Evolutionary conservation across 257 asterid species (phyloP).

Genomic region (Solanum ossicruentum): DNA sequence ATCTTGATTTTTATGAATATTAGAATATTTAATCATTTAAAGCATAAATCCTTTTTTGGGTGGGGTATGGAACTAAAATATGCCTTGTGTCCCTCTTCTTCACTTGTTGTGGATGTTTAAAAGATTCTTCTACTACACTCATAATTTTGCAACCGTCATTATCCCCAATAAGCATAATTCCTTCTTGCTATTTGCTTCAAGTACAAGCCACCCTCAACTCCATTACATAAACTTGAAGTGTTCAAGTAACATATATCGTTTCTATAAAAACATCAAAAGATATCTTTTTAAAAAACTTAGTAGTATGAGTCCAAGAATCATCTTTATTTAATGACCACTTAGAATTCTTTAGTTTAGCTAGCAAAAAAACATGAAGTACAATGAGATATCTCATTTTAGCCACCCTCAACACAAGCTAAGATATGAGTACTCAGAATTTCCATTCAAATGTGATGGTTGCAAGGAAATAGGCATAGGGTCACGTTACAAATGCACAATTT

Average conservation of each 20-base stretch:
- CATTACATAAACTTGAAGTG: background rate
- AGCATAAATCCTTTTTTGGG: conserved; percentile 17
- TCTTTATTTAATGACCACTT: background rate
- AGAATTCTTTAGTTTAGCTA: background rate
- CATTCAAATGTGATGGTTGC: conserved; percentile 97
- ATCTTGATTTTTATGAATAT: background rate
- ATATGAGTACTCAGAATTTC: conserved; percentile 52
- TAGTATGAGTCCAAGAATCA: background rate
- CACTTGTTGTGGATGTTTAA: conserved; percentile 1
- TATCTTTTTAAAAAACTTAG: background rate
- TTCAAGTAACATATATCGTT: background rate
- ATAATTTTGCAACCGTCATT: conserved; percentile 6
- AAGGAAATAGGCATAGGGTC: conserved; percentile 91
- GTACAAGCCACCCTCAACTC: conserved; percentile 31
- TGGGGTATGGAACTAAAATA: conserved; percentile 14
- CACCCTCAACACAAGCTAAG: conserved; percentile 76
- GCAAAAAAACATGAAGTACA: conserved; percentile 46
- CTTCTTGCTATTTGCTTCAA: conserved; percentile 34
- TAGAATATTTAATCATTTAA: background rate
- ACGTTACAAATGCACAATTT: conserved; percentile 45
- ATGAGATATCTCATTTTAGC: conserved; percentile 66
- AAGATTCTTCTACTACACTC: conserved; percentile 10
- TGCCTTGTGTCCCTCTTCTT: conserved; percentile 20
- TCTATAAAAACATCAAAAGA: background rate
- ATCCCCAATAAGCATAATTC: conserved; percentile 31